Evolutionary conservation across 2,329 filamentous ascomycete genomes (phyloP).

Genomic region (Seiridium unicorne): DNA sequence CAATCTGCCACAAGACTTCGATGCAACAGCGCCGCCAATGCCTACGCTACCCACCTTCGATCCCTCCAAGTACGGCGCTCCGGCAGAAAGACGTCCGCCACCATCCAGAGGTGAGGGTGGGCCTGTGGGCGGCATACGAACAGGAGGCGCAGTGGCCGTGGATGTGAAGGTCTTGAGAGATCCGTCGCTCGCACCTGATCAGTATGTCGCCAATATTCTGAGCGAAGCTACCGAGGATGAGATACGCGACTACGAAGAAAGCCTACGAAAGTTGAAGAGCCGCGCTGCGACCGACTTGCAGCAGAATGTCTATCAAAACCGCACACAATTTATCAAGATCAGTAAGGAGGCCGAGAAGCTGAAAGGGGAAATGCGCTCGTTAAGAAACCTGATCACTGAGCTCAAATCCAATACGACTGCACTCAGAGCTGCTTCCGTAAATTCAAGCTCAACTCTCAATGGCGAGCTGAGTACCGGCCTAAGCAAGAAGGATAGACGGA

Average conservation of each 20-base stretch:
- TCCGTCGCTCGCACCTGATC: constrained; percentile 74
- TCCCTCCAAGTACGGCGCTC: constrained; percentile 49
- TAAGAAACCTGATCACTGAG: constrained; percentile 89
- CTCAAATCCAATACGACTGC: constrained; percentile 76
- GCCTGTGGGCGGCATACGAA: constrained; percentile 38
- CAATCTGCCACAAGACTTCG: constrained; percentile 68
- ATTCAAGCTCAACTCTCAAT: constrained; percentile 45
- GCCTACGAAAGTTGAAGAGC: constrained; percentile 72
- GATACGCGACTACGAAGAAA: constrained; percentile 77
- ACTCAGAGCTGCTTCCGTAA: constrained; percentile 58
- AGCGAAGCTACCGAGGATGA: constrained; percentile 86
- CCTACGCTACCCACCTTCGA: constrained; percentile 63
- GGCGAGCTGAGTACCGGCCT: constrained; percentile 53
- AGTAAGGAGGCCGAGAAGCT: constrained; percentile 98
- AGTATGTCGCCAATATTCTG: constrained; percentile 72
- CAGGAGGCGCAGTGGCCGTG: constrained; percentile 59
- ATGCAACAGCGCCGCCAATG: constrained; percentile 68
- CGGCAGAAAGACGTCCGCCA: constrained; percentile 45
- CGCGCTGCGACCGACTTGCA: constrained; percentile 82
- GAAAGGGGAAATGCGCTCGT: constrained; percentile 90
- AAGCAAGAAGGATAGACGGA: constrained; percentile 78
- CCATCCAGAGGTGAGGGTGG: constrained; percentile 49
- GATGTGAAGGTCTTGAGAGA: constrained; percentile 79
- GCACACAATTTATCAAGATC: constrained; percentile 98
- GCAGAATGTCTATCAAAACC: constrained; percentile 94